These are phyloP conservation scores for Colletotrichum lini DNA, from an alignment of 2,329 filamentous ascomycete genomes.

Conservation along the genomic window DNA sequence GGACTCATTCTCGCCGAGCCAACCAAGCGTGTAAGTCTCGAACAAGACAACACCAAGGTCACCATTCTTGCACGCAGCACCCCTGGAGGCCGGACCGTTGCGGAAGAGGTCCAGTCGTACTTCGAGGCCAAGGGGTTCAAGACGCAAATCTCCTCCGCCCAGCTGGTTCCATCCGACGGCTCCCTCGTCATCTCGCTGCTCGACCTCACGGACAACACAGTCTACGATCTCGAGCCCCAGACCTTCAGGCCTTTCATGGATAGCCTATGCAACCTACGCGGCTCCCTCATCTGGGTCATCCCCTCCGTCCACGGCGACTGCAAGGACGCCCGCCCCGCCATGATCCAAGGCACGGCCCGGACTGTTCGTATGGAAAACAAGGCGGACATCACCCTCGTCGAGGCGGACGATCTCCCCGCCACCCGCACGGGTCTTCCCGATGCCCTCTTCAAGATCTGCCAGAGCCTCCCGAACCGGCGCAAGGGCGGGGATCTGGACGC, in stretches of 20 bases:
- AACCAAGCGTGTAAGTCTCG: background rate
- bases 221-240: conserved; percentile 44
- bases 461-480: conserved; percentile 12
- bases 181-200: conserved; percentile 44
- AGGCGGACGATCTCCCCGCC: background rate
- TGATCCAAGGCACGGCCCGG: conserved; percentile 49
- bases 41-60: conserved; percentile 10
- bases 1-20: conserved; percentile 25
- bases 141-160: background rate
- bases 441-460: background rate
- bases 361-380: conserved; percentile 49
- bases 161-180: background rate
- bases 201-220: conserved; percentile 47
- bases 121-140: conserved; percentile 9
- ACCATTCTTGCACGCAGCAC: background rate
- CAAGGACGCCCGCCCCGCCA: conserved; percentile 47
- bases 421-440: background rate
- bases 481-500: conserved; percentile 42
- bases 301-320: conserved; percentile 46
- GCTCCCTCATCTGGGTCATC: conserved; percentile 51
- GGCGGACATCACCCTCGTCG: conserved; percentile 44
- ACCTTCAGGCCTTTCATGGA: conserved; percentile 33
- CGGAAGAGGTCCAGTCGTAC: background rate
- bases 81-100: background rate
- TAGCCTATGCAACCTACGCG: conserved; percentile 22